Evolutionary conservation across 164 flowering plant species (phyloP).

Genomic region (Echeveria elegans): DNA sequence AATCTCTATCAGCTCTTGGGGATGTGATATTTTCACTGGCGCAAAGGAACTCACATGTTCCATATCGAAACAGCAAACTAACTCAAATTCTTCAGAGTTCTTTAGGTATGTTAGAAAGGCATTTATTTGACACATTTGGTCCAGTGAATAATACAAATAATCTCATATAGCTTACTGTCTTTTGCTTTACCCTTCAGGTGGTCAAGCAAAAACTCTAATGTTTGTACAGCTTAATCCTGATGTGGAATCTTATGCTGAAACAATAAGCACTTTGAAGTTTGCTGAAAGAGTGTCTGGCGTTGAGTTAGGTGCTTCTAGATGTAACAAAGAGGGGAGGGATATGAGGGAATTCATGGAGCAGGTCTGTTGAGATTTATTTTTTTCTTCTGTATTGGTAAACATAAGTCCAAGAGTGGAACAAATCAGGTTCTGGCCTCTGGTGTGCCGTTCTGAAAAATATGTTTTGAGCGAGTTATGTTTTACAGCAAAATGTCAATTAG

Average conservation of each 20-base stretch:
- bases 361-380: not conserved
- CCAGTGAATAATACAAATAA: not conserved
- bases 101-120: slow-evolving; percentile 31
- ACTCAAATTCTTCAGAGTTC: slow-evolving; percentile 80
- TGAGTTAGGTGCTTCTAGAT: slow-evolving; percentile 44
- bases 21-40: slow-evolving; percentile 80
- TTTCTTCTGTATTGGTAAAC: not conserved
- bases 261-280: slow-evolving; percentile 11
- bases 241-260: slow-evolving; percentile 52
- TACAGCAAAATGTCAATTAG: not conserved
- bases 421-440: not conserved
- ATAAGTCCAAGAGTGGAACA: not conserved
- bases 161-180: not conserved
- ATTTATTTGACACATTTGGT: not conserved
- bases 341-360: not conserved
- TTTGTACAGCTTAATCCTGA: slow-evolving; percentile 33
- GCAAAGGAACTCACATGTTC: slow-evolving; percentile 62
- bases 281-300: not conserved
- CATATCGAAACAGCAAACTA: slow-evolving; percentile 74
- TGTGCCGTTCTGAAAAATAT: not conserved
- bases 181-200: not conserved
- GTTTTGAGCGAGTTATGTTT: not conserved
- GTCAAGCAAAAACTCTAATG: not conserved
- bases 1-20: slow-evolving; percentile 75
- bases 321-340: slow-evolving; percentile 63